A percentile compares a stretch with the other conserved stretches of the same genome.
phyloP scores from a whole-genome alignment of 2,329 filamentous ascomycete genomes.

The Alternaria brassicae region DNA sequence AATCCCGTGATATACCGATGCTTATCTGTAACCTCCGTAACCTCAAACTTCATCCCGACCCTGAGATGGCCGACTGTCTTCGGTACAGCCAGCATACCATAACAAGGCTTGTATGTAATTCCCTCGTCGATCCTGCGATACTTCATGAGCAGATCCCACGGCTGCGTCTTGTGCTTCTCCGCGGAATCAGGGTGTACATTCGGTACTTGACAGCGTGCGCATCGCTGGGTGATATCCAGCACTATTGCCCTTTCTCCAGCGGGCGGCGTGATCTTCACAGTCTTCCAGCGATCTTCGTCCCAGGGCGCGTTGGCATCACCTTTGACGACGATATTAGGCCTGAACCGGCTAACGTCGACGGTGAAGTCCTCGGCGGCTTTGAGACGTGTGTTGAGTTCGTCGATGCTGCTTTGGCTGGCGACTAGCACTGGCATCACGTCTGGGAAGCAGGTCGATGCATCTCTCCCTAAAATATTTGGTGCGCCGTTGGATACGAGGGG shows the following conservation, averaged over 20 bases:
- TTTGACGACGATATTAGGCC: conserved; percentile 68
- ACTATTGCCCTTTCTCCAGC: conserved; percentile 43
- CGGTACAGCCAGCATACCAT: conserved; percentile 70
- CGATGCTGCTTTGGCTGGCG: conserved; percentile 62
- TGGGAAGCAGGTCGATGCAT: conserved; percentile 64
- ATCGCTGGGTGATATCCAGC: conserved; percentile 66
- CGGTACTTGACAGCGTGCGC: conserved; percentile 67
- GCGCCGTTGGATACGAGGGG: conserved; percentile 64
- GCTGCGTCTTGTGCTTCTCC: conserved; percentile 64
- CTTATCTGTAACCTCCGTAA: conserved; percentile 63
- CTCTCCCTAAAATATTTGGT: conserved; percentile 61
- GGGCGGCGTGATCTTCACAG: conserved; percentile 54
- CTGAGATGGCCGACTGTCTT: conserved; percentile 63
- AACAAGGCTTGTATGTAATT: conserved; percentile 69
- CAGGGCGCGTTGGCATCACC: conserved; percentile 60
- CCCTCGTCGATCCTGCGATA: conserved; percentile 67
- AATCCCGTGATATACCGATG: conserved; percentile 61
- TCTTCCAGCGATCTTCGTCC: conserved; percentile 70
- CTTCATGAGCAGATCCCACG: conserved; percentile 68
- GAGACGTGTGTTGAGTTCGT: conserved; percentile 65
- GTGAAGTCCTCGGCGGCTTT: conserved; percentile 56
- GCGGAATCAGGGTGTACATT: conserved; percentile 71
- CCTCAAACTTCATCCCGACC: conserved; percentile 66
- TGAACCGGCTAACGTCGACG: conserved; percentile 63
- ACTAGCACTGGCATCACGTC: conserved; percentile 66